phyloP scores from a whole-genome alignment of 305 asterid species.

The Stenogyne calaminthoides region DNA sequence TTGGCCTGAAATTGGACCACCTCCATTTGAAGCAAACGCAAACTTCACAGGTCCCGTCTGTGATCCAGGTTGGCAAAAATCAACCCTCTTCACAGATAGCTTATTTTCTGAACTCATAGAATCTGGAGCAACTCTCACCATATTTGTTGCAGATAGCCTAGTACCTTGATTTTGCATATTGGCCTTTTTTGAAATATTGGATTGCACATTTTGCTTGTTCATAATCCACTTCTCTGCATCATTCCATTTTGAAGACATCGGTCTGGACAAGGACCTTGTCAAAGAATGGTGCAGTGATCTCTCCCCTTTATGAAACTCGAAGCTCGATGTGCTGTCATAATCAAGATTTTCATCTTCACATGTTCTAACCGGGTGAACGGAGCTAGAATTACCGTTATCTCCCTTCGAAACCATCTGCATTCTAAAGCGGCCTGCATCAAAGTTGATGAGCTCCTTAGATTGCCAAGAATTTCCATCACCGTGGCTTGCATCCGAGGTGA shows the following conservation, averaged over 20 bases:
- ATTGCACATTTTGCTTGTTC: conserved; percentile 62
- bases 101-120: conserved; percentile 48
- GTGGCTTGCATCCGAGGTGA: conserved; percentile 35
- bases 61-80: conserved; percentile 60
- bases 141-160: conserved; percentile 40
- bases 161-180: conserved; percentile 49
- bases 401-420: conserved; percentile 50
- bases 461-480: conserved; percentile 42
- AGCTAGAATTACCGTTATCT: conserved; percentile 60
- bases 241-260: conserved; percentile 94
- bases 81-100: conserved; percentile 71
- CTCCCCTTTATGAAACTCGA: conserved; percentile 95
- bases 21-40: conserved; percentile 44
- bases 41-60: conserved; percentile 47
- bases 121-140: conserved; percentile 68
- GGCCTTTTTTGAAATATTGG: conserved; percentile 53
- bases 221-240: conserved; percentile 99
- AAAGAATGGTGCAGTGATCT: conserved; percentile 64
- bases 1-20: conserved; percentile 41
- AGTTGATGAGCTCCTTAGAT: conserved; percentile 43
- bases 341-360: conserved; percentile 89
- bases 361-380: conserved; percentile 62
- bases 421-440: conserved; percentile 41
- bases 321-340: conserved; percentile 96
- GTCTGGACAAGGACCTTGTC: conserved; percentile 66